phyloP scores from a whole-genome alignment of 345 rosid species.

The Kernera saxatilis region DNA sequence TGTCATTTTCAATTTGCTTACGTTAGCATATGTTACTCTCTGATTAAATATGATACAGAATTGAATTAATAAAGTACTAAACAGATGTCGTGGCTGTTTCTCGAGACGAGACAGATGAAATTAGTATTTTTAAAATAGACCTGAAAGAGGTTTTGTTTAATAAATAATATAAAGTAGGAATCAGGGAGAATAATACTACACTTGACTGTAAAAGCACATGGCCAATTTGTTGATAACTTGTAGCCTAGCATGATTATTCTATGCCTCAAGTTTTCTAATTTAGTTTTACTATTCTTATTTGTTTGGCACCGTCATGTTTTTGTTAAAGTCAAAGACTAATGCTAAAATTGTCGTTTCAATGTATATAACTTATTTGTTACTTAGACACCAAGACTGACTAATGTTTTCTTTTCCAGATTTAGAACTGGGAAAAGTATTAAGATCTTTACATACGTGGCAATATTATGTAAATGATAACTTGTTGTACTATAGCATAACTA shows the following conservation, averaged over 20 bases:
- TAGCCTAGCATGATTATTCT: background rate
- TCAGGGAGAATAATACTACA: slow-evolving; percentile 27
- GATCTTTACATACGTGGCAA: background rate
- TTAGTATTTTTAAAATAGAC: slow-evolving; percentile 1
- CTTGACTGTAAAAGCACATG: slow-evolving; percentile 23
- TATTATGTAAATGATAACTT: background rate
- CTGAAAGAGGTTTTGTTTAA: background rate
- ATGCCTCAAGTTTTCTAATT: background rate
- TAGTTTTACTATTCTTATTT: background rate
- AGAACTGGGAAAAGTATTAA: background rate
- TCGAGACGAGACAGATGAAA: slow-evolving; percentile 29
- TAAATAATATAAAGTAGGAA: background rate
- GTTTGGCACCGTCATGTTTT: slow-evolving; percentile 27
- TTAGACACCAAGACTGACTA: background rate
- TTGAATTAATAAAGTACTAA: background rate
- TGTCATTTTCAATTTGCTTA: slow-evolving; percentile 4
- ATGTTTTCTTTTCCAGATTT: background rate
- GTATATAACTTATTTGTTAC: background rate
- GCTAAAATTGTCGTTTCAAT: background rate
- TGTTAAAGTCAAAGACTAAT: background rate
- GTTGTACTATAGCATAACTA: background rate
- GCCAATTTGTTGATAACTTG: slow-evolving; percentile 18
- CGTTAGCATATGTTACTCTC: background rate
- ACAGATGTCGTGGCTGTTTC: slow-evolving; percentile 31
- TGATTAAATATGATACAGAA: background rate